Base-by-base conservation (phyloP, 1,284 basidiomycete genomes). In the Prillingera fragicola region DNA sequence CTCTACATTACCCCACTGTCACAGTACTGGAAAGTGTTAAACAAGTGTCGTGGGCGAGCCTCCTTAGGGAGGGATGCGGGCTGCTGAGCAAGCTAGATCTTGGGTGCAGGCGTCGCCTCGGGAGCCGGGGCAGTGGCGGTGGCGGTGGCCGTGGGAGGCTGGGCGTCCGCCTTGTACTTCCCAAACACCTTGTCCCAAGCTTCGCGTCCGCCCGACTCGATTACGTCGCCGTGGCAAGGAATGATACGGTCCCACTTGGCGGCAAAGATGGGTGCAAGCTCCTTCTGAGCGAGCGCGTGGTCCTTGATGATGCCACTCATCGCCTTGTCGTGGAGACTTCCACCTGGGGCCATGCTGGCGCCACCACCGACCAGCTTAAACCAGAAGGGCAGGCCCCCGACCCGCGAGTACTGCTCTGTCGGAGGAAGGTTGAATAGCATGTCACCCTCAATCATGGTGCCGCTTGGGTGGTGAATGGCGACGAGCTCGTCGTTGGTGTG, bases 381-480 rank as follows among this genome's bases (percentile, higher is more conserved):
- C 32, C 41, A 80, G 48, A 25, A 70, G 65, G 35, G 72, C 67
- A n/a, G 75, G 74, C 25, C 74, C 65, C 74, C 77, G 0, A 78
- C 74, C 54, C 82, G 81, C 5, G 68, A 69, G 58, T 74, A 75
- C 73, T 96, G 91, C 69, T 97, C 92, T 0, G 70, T 82, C 4
- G 80, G 76, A 0, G 91, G 91, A 6, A 96, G 74, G 71, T 97
- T 96, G 75, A 94, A 83, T 5, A 97, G 67, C 33, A 96, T 74
- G 66, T 98, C 94, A 1, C 87, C 94, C 63, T 86, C 76, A 45
- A 97, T 78, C 42, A 97, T 73, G 0, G 85, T 83, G 63, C 82
- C 86, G 13, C 82, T 84, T 0, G 81, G 77, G 13, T 75, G 72
- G 63, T 97, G 94, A 51, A 86, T 78, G 67, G 92, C 95, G 0